Conservation (phyloP, 2,329 filamentous ascomycete species). For the Sphaceloma murrayae region DNA sequence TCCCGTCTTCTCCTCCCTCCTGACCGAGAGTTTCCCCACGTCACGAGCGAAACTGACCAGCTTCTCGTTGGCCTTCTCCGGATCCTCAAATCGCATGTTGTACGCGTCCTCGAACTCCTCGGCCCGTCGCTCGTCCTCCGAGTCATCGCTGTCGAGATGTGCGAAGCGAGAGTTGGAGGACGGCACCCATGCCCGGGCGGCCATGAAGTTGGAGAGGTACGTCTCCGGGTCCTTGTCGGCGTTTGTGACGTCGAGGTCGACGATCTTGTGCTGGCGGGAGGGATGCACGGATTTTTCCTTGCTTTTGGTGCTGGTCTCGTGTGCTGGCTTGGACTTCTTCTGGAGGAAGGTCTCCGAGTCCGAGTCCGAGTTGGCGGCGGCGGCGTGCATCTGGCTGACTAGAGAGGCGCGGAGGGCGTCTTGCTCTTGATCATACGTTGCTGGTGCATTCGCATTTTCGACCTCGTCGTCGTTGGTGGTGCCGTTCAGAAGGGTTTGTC, state of each 20-base stretch:
- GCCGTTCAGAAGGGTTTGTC: slow-evolving; percentile 74
- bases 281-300: not conserved
- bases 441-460: slow-evolving; percentile 41
- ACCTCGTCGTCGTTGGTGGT: slow-evolving; percentile 46
- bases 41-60: slow-evolving; percentile 85
- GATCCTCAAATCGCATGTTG: slow-evolving; percentile 93
- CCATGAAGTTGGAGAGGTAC: slow-evolving; percentile 91
- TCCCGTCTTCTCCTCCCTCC: slow-evolving; percentile 73
- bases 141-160: slow-evolving; percentile 87
- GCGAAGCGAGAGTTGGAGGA: slow-evolving; percentile 57
- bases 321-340: slow-evolving; percentile 49
- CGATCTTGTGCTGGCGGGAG: slow-evolving; percentile 27
- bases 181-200: slow-evolving; percentile 80
- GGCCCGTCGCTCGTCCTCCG: slow-evolving; percentile 61
- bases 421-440: slow-evolving; percentile 82
- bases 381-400: slow-evolving; percentile 68
- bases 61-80: slow-evolving; percentile 75
- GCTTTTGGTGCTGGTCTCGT: not conserved
- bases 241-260: slow-evolving; percentile 56
- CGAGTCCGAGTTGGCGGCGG: slow-evolving; percentile 38
- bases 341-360: slow-evolving; percentile 62
- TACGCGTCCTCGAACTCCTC: slow-evolving; percentile 89
- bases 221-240: slow-evolving; percentile 85
- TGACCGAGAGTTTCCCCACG: slow-evolving; percentile 70
- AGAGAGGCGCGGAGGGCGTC: slow-evolving; percentile 69